Evolutionary conservation across 1,139 yeast genomes (phyloP), one percentile per base, ranked within the genome.

Genomic region (Diutina mesorugosa): DNA sequence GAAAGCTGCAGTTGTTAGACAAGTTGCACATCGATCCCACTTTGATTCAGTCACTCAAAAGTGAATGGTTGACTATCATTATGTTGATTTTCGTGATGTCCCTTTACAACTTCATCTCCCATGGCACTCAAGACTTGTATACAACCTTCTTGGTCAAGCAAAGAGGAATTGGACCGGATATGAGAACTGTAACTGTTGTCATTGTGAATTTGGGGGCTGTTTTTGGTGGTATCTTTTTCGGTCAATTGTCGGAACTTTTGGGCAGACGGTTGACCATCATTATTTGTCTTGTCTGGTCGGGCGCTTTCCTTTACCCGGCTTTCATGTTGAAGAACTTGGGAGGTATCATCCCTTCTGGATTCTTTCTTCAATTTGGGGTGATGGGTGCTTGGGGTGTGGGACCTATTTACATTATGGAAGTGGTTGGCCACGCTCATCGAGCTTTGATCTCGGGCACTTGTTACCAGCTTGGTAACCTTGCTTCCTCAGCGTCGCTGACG

Each of bases 341-440:
- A 45, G 45, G 29, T 1, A 79, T 86, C 61, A 84, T 87, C 64
- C 95, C 93, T 6, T 86, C 88, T 59, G 93, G 77, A 1, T 88
- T 87, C 70, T 86, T 85, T 72, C 71, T 88, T 63, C 96, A 89
- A 69, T 82, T 84, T 65, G 83, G 83, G 62, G 93, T 88, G 55
- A 95, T 87, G 70, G 96, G 96, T 61, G 87, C 90, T 21, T 89
- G 95, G 90, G 95, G 95, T 63, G 87, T 87, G 55, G 79, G 85
- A 61, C 96, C 96, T 57, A 80, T 86, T 61, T 90, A 87, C 68
- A 73, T 87, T 56, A 77, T 88, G 1, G 95, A 87, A 70, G 76
- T 88, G 61, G 80, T 93, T 14, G 83, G 81, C 48, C 91, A 91
- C 32, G 84, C 85, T 62, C 84, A 84, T 71, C 78, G 87, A 67